Evolutionary conservation across 2,329 filamentous ascomycete species (phyloP).

Genomic region (Tolypocladium amazonense): DNA sequence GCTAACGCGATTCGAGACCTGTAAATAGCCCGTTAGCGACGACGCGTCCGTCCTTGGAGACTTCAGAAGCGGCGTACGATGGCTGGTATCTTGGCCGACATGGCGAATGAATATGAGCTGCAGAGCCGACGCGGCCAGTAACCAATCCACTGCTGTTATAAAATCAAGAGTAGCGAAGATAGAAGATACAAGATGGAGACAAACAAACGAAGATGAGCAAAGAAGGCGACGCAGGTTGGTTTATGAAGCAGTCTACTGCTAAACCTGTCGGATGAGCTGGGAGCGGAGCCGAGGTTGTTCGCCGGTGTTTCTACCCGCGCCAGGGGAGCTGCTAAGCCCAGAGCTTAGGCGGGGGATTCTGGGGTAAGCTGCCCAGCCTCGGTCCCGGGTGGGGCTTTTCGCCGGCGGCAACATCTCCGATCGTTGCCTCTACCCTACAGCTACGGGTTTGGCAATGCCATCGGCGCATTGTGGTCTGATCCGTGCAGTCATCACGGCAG

Average conservation of each 20-base stretch:
- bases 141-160: not conserved
- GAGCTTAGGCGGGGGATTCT: not conserved
- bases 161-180: not conserved
- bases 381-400: not conserved
- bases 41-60: not conserved
- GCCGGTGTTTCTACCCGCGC: not conserved
- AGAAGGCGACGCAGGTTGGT: not conserved
- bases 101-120: slow-evolving; percentile 5
- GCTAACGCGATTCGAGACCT: slow-evolving; percentile 56
- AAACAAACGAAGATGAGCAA: not conserved
- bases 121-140: not conserved
- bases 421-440: not conserved
- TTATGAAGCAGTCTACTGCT: not conserved
- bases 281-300: slow-evolving; percentile 3
- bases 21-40: slow-evolving; percentile 3
- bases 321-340: not conserved
- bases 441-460: not conserved
- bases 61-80: slow-evolving; percentile 14
- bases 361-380: not conserved
- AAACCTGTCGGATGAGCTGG: not conserved
- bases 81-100: slow-evolving; percentile 22
- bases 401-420: not conserved
- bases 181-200: not conserved
- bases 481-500: not conserved
- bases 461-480: not conserved